Evolutionary conservation across 2,329 filamentous ascomycete species (phyloP), one percentile per base, ranked within the genome.

Genomic region (Tolypocladium nubicola): DNA sequence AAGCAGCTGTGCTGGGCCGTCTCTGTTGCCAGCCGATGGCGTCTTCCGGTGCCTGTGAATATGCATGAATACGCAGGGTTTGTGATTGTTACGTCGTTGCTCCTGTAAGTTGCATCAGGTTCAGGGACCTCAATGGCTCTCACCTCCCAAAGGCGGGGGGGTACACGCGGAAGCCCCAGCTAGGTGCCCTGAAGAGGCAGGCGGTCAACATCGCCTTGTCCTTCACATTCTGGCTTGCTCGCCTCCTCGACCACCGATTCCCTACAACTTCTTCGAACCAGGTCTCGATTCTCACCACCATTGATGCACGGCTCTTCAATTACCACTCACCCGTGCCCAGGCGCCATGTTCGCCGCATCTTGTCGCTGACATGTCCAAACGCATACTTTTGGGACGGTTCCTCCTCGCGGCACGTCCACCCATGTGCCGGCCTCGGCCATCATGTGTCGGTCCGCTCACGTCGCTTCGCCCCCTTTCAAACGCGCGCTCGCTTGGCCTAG

Each of bases 401-500:
- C 47, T 50, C 47, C 3, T 21, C 30, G 47, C 47, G 30, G 30
- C 47, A 35, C 30, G 47, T 35, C 47, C 10, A 10, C 47, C 30
- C 9, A 30, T 30, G 47, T n/a, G 10, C 30, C 47, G 1, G 23
- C 23, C 37, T 9, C 56, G 55, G 41, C 50, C 59, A 41, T 39
- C 56, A 35, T 30, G 30, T 19, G 30, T 26, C 6, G 39, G 23
- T 2, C 35, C 38, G 33, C 58, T 30, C 40, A 47, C 37, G 16
- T 41, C 52, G 58, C 60, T 59, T 5, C 73, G 78, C 62, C 64
- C 61, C 61, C 83, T 87, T 64, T 81, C 81, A 8, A 72, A 72
- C 10, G 80, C 81, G 3, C 56, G 70, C 14, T 57, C 61, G 16
- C 60, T 69, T 64, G 58, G 73, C 81, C 62, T 53, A 7, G 61